A percentile compares a stretch with the other conserved stretches of the same genome.
These are phyloP conservation scores for Jaltomata sinuosa DNA, from an alignment of 257 asterid genomes.

Conservation along the genomic window DNA sequence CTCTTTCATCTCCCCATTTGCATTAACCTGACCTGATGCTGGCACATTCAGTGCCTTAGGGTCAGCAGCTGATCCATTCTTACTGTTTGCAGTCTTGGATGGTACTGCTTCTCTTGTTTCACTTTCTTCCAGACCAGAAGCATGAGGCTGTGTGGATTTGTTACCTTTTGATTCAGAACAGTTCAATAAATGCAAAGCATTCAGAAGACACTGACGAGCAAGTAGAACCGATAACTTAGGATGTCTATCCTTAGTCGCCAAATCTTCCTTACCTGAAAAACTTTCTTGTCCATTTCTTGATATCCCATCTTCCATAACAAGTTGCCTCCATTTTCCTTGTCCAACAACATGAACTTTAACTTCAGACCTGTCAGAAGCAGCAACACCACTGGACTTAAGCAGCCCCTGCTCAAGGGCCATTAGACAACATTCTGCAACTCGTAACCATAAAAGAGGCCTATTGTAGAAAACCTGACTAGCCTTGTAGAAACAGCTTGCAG, in stretches of 20 bases:
- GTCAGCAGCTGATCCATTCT: slow-evolving; percentile 26
- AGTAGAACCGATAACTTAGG: slow-evolving; percentile 45
- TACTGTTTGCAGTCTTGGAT: slow-evolving; percentile 22
- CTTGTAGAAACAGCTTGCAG: slow-evolving; percentile 65
- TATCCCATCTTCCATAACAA: slow-evolving; percentile 33
- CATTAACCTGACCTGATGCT: slow-evolving; percentile 27
- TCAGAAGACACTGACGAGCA: slow-evolving; percentile 67
- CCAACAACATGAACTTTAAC: slow-evolving; percentile 57
- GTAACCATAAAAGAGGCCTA: slow-evolving; percentile 75
- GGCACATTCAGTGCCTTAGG: slow-evolving; percentile 22
- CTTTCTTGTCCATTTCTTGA: slow-evolving; percentile 18
- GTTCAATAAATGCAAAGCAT: slow-evolving; percentile 58
- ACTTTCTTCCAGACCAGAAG: slow-evolving; percentile 26
- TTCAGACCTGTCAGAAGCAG: slow-evolving; percentile 28
- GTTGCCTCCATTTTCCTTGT: slow-evolving; percentile 89
- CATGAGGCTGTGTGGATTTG: slow-evolving; percentile 16
- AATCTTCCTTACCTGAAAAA: slow-evolving; percentile 21
- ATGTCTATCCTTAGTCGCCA: slow-evolving; percentile 26
- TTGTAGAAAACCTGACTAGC: slow-evolving; percentile 49
- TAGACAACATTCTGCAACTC: slow-evolving; percentile 84
- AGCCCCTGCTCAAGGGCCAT: slow-evolving; percentile 75
- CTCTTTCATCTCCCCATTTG: slow-evolving; percentile 72
- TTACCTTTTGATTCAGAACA: slow-evolving; percentile 29
- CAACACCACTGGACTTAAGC: slow-evolving; percentile 28
- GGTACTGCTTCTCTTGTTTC: slow-evolving; percentile 31